Base-by-base conservation (phyloP, 2,329 filamentous ascomycete species). In the Aspergillus sp. region DNA sequence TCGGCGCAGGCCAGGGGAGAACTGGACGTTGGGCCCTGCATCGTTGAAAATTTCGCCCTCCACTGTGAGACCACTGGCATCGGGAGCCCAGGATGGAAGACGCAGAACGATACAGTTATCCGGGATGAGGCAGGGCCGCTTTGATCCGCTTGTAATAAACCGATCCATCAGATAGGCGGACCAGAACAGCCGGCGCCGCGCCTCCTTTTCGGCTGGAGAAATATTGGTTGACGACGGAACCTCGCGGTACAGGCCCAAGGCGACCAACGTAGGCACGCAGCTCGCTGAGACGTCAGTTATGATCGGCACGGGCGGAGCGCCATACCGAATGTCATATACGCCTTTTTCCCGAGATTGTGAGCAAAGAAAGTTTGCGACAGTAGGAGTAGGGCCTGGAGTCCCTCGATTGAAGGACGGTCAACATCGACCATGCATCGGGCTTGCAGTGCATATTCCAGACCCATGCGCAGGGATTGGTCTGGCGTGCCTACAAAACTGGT, bases 121-220 rank as follows among this genome's bases (percentile, higher is more conserved):
- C 15, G 75, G 72, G 15, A 91, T 79, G 5, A 93, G 64, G n/a
- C 82, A 84, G 0, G 85, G 83, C 7, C 86, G 71, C 48, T 82
- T 86, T 3, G 85, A 89, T 11, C 86, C 86, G 43, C 82, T 86
- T 1, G 82, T 75, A 44, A 80, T 72, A 47, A 89, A 91, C n/a
- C 82, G 74, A 52, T 93, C 86, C 57, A 93, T 78, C 15, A 93
- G 65, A 48, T 91, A 93, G 52, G 83, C 89, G 2, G 82, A 80
- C 86, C 86, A 93, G 57, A 93, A 93, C 2, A 93, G 64, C n/a
- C 82, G 73, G 34, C 86, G 70, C 28, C 82, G 72, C 50, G 79
- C 78, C 61, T 93, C 86, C 35, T 81, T 73, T 51, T 93, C 85
- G 3, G 75, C 64, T 0, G 76, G 69, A 0, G 75, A 73, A 8